Evolutionary conservation across 108 stramenopile genomes (phyloP).

Genomic region (Skeletonema grethae): DNA sequence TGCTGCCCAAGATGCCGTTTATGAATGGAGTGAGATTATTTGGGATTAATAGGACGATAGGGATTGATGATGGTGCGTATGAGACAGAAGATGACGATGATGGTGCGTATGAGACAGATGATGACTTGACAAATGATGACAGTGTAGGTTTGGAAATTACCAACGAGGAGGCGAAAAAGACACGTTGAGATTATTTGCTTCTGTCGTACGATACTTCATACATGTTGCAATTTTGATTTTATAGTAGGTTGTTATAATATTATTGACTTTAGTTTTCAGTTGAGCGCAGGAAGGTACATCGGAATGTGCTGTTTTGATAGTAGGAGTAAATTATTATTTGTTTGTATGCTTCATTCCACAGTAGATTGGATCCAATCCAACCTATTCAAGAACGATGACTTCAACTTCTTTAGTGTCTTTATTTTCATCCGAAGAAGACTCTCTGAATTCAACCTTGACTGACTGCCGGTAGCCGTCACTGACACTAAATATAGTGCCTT

Average conservation of each 20-base stretch:
- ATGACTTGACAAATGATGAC: not conserved
- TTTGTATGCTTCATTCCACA: not conserved
- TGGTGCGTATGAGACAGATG: not conserved
- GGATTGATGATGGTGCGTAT: slow-evolving; percentile 86
- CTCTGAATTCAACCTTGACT: not conserved
- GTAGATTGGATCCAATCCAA: not conserved
- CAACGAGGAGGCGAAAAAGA: not conserved
- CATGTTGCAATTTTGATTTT: not conserved
- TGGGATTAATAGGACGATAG: slow-evolving; percentile 94
- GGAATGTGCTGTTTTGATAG: not conserved
- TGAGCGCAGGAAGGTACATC: not conserved
- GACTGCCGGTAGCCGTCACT: not conserved
- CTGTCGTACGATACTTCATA: not conserved
- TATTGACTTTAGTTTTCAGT: too few relatives aligned
- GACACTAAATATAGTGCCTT: not conserved
- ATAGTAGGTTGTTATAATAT: not conserved
- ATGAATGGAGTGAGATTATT: slow-evolving; percentile 97
- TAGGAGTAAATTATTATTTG: not conserved
- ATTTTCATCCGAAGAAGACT: not conserved
- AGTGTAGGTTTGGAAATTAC: not conserved
- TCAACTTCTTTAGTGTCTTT: not conserved
- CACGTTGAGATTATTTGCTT: not conserved
- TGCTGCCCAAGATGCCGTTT: slow-evolving; percentile 87
- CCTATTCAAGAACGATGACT: not conserved
- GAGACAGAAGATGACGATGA: not conserved